These are phyloP conservation scores for Tagetes erecta DNA, from an alignment of 129 eudicot species.

Conservation along the genomic window DNA sequence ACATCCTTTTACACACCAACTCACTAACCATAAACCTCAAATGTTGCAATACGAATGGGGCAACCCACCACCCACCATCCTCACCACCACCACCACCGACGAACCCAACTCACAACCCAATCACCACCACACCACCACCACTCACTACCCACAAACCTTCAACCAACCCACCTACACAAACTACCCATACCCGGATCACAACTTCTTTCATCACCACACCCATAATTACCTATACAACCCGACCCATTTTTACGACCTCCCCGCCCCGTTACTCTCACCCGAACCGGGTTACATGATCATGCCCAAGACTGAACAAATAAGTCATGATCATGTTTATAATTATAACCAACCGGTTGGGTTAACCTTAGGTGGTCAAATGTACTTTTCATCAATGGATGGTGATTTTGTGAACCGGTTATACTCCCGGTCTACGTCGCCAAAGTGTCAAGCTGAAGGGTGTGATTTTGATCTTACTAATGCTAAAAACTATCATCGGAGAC, in stretches of 20 bases:
- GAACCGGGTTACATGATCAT: too few species aligned
- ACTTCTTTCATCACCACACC: conserved; percentile 11
- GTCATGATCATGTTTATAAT: too few species aligned
- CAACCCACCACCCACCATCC: conserved; percentile 27
- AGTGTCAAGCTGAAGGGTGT: conserved; percentile 97
- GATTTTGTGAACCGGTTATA: conserved; percentile 88
- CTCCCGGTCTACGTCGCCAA: conserved; percentile 77
- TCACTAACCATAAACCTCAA: neutral
- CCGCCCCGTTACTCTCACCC: conserved; percentile 23
- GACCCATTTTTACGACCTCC: conserved; percentile 58
- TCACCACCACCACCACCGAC: conserved; percentile 40
- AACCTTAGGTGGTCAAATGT: conserved; percentile 90
- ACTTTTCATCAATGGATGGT: conserved; percentile 80
- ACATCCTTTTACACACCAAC: conserved; percentile 31
- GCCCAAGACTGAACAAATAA: too few species aligned
- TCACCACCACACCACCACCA: conserved; percentile 19
- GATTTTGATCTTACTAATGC: conserved; percentile 92
- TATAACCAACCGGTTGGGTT: conserved; percentile 44
- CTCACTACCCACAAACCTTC: conserved; percentile 54
- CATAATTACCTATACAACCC: conserved; percentile 35
- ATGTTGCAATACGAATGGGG: conserved; percentile 95
- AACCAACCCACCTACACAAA: conserved; percentile 34
- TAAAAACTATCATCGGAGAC: conserved; percentile 96
- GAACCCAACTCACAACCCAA: conserved; percentile 40
- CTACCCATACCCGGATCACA: conserved; percentile 15